phyloP scores from a whole-genome alignment of 176 grass and related monocot genomes.

The Eleusine indica region DNA sequence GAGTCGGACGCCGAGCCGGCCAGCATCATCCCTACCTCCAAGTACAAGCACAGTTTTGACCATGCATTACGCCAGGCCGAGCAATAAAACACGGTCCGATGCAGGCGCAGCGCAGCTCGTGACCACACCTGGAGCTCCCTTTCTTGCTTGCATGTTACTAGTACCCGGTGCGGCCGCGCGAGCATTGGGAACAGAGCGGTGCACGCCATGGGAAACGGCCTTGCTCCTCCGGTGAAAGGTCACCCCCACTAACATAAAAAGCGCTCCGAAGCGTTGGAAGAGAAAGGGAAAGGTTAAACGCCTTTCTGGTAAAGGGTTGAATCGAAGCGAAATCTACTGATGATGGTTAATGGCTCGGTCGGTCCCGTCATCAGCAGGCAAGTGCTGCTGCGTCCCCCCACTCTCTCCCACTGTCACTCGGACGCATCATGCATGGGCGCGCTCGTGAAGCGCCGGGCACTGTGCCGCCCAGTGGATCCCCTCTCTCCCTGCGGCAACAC shows the following conservation, averaged over 20 bases:
- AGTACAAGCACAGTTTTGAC: conserved; percentile 49
- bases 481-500: conserved; percentile 5
- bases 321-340: neutral
- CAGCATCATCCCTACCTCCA: conserved; percentile 12
- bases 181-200: neutral
- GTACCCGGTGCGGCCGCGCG: neutral
- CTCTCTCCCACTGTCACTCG: too few species aligned
- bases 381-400: neutral
- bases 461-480: neutral
- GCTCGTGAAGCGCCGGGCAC: neutral
- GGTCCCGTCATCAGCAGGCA: neutral
- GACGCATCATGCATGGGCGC: too few species aligned
- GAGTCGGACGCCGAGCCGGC: neutral
- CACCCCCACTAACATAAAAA: too few species aligned
- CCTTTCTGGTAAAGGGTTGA: neutral
- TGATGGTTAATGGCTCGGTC: neutral
- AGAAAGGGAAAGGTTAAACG: neutral
- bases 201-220: neutral
- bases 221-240: neutral
- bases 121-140: neutral
- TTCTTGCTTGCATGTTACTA: neutral
- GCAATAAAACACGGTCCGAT: neutral
- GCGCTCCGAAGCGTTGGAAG: neutral
- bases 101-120: conserved; percentile 8
- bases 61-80: neutral